Percentiles rank a stretch among this genome's conserved stretches.
phyloP scores from a whole-genome alignment of 1,284 basidiomycete genomes.

The Rhodotorula glutinis region DNA sequence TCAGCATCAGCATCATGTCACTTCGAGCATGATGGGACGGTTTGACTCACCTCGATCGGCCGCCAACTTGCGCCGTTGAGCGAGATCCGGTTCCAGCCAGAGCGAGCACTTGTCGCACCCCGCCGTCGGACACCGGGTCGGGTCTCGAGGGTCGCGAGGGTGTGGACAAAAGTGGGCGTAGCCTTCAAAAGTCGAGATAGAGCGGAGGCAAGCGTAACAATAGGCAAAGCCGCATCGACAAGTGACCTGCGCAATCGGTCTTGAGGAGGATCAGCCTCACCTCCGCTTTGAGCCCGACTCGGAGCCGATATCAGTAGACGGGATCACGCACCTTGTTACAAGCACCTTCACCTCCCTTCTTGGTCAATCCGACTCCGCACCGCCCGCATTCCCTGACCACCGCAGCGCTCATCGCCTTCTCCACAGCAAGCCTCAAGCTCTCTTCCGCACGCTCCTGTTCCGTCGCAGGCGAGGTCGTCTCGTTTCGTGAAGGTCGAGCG shows the following conservation, averaged over 20 bases:
- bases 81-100: conserved; percentile 15
- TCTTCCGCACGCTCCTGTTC: conserved; percentile 14
- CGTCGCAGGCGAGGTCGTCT: neutral
- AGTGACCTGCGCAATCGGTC: conserved; percentile 12
- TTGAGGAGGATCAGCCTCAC: neutral
- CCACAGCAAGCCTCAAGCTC: conserved; percentile 25
- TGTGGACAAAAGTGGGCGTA: conserved; percentile 36
- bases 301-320: no score
- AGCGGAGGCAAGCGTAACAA: conserved; percentile 25
- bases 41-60: neutral
- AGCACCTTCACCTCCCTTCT: conserved; percentile 15
- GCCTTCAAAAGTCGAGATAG: conserved; percentile 10
- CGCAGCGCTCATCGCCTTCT: conserved; percentile 30
- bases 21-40: neutral
- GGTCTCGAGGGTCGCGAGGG: conserved; percentile 9
- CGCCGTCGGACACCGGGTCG: neutral
- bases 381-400: conserved; percentile 13
- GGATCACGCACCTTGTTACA: conserved; percentile 33
- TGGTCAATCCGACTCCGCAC: conserved; percentile 24
- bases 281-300: no score
- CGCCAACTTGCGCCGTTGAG: neutral
- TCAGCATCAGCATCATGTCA: no score
- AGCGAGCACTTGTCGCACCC: conserved; percentile 16
- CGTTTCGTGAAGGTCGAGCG: neutral
- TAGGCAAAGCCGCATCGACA: conserved; percentile 26